These are phyloP conservation scores for Fusarium subglutinans DNA, from an alignment of 2,329 filamentous ascomycete genomes.

Conservation along the genomic window DNA sequence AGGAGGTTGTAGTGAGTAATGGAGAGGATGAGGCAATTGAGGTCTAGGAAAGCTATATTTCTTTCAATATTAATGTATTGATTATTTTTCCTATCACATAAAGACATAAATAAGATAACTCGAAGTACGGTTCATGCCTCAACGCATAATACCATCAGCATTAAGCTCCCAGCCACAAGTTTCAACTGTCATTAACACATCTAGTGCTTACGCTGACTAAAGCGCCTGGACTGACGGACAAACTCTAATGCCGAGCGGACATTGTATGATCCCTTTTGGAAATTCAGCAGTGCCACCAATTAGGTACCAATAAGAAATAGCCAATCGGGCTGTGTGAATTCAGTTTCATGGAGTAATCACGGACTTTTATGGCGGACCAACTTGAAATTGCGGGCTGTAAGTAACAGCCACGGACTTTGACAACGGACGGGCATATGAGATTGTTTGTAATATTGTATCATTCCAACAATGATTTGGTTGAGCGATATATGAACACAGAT, in stretches of 20 bases:
- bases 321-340: not conserved
- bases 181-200: too few species aligned
- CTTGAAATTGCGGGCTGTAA: not conserved
- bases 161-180: too few species aligned
- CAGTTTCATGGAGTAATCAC: accelerated
- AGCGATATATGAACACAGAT: accelerated
- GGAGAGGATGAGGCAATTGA: not conserved
- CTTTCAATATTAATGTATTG: too few species aligned
- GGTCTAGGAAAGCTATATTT: not conserved
- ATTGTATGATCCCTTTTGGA: not conserved
- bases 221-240: not conserved
- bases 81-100: too few species aligned
- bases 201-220: not conserved
- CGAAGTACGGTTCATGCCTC: too few species aligned
- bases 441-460: not conserved
- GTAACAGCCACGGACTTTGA: not conserved
- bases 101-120: too few species aligned
- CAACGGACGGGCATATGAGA: accelerated
- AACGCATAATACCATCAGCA: too few species aligned
- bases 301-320: accelerated
- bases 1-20: slow-evolving; percentile 3
- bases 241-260: not conserved
- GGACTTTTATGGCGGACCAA: not conserved
- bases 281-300: accelerated
- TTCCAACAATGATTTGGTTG: accelerated